Base-by-base conservation (phyloP, 2,329 filamentous ascomycete species). In the Neodidymelliopsis sp. region DNA sequence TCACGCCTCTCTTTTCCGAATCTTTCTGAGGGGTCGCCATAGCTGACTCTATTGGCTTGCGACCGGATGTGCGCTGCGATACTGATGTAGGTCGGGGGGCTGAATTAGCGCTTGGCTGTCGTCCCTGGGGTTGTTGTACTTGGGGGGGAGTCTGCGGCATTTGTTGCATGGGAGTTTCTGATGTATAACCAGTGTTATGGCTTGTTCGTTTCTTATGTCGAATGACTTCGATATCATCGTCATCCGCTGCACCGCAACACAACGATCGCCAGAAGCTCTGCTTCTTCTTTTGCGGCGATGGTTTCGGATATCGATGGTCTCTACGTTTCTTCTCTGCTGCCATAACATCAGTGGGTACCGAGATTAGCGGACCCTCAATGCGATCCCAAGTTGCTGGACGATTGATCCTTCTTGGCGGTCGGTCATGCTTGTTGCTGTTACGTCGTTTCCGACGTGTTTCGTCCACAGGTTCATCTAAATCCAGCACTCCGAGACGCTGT, bases 401-500 rank as follows among this genome's bases (percentile, higher is more conserved):
- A 39, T 70, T 65, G 18, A 72, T 60, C 24, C 47, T 67, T 37
- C 57, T 44, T 5, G 58, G 59, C 6, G 61, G 65, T 29, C 56
- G 51, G 12, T 68, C 53, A 36, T 52, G 53, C 38, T 29, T 55
- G 30, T 50, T 62, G 33, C 59, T 47, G 49, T 60, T 48, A 45
- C 67, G 64, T 50, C 57, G 59, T 44, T 58, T 72, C 49, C 46
- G 70, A 57, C 62, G 70, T 45, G 74, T 70, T 24, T 73, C 72
- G 38, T 75, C 72, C 25, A 40, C 57, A 6, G 57, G 48, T 19
- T 72, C 69, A 5, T 86, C 77, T 28, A 91, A 74, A 34, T 90
- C 83, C n/a, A 91, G 71, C 15, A 94, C 77, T 3, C 91, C 90
- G 4, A 97, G 77, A 33, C 89, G 81, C 57, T 91, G 90, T 30